Base-by-base conservation (phyloP, 768 basidiomycete species). In the Xerocomellus dryophilus region DNA sequence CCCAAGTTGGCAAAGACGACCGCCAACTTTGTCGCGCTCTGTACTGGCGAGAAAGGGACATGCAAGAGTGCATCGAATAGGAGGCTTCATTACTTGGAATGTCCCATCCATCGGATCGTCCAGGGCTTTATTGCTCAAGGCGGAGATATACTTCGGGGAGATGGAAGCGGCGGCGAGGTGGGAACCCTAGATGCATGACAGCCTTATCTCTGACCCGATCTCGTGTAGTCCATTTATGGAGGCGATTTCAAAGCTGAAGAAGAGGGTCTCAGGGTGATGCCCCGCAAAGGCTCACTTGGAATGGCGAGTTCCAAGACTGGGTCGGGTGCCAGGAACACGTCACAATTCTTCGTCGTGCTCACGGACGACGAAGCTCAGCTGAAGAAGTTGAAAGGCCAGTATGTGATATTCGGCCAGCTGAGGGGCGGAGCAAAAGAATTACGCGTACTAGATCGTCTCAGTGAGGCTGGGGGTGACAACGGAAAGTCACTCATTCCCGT, bases 101-200 rank as follows among this genome's bases (percentile, higher is more conserved):
- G 68, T 35, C 75, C 74, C 27, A 69, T 83, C 1, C 80, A 81
- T 64, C 68, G 79, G 10, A 69, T 79, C 58, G 74, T 76, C 42
- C 69, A 71, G 56, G 79, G 71, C 14, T 82, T 81, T 47, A 71
- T 81, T 5, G 76, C 77, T 1, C 81, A 83, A 59, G 76, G 77
- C n/a, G 80, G 80, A 7, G 80, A 83, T 59, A 68, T 81, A 36
- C 80, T 79, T 20, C 62, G 80, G 41, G 73, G 75, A 6, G 81
- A 82, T 59, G 81, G 81, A 32, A 75, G 72, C 47, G 78, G 80
- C 1, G 81, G 81, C 14, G 81, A 82, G 76, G 76, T 81, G 64
- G 57, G 69, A 66, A 40, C 27, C 49, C 27, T 29, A 23, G 38
- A 50, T 29, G 29, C 29, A 36, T 18, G 27, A 17, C 36, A 34